Conservation (phyloP, 331 rosid genomes). For the Prunus yedoensis region DNA sequence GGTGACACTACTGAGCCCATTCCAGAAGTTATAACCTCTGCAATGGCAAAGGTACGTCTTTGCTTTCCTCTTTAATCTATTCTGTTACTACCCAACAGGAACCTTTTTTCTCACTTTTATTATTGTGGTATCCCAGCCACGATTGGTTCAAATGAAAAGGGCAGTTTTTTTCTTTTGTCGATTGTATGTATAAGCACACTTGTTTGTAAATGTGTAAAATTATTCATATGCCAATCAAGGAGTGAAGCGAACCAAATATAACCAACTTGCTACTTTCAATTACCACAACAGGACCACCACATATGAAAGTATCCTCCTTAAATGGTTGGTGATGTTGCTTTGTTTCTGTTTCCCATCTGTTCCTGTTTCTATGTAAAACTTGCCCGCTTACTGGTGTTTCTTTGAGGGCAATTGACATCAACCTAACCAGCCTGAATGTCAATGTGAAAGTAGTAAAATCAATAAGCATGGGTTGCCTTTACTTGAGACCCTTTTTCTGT, state of each 20-base stretch:
- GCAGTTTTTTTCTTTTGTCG: neutral
- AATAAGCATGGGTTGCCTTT: neutral
- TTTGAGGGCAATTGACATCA: neutral
- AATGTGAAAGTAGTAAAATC: neutral
- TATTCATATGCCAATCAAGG: neutral
- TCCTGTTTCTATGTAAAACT: neutral
- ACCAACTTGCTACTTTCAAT: neutral
- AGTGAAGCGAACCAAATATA: neutral
- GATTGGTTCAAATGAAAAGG: neutral
- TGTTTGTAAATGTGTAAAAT: neutral
- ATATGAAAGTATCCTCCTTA: neutral
- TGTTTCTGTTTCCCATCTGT: neutral
- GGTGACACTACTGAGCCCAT: constrained; percentile 98
- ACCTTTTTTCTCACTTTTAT: neutral
- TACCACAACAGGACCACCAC: neutral
- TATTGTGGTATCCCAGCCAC: neutral
- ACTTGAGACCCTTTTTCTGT: neutral
- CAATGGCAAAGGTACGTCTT: constrained; percentile 68
- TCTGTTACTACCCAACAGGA: neutral
- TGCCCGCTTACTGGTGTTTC: neutral
- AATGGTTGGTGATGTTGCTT: neutral
- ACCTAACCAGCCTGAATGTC: neutral
- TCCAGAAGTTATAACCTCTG: constrained; percentile 86
- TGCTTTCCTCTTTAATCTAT: neutral
- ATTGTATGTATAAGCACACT: neutral